Percentiles rank a stretch among this genome's conserved stretches.
These are phyloP conservation scores for Casuarina cunninghamiana DNA, from an alignment of 306 rosid genomes.

Conservation along the genomic window DNA sequence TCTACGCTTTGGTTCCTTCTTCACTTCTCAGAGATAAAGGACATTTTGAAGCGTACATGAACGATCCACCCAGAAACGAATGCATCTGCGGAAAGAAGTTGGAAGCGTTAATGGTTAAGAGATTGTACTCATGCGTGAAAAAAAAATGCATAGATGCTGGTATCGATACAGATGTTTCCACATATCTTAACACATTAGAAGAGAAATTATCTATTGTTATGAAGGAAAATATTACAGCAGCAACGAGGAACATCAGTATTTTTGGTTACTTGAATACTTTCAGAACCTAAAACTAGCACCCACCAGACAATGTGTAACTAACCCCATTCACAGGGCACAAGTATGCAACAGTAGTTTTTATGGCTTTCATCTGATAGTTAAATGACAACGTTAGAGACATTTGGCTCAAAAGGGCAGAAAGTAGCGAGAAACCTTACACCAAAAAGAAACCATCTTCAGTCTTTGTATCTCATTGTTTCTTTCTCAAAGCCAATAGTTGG, in stretches of 20 bases:
- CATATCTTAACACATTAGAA: no score
- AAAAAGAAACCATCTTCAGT: conserved; percentile 36
- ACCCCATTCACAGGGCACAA: no score
- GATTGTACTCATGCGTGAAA: not conserved
- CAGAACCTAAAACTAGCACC: no score
- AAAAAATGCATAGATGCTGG: not conserved
- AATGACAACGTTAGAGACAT: not conserved
- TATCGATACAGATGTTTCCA: no score
- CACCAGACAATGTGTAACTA: no score
- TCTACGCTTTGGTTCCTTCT: not conserved
- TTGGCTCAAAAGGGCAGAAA: not conserved
- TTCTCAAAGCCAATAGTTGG: conserved; percentile 80
- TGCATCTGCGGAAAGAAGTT: not conserved
- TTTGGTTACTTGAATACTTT: no score
- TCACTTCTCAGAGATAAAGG: not conserved
- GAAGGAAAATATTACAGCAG: no score
- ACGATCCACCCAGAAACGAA: not conserved
- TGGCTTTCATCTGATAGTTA: not conserved
- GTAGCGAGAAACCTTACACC: not conserved
- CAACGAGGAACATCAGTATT: no score
- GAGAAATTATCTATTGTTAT: no score
- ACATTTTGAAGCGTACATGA: not conserved
- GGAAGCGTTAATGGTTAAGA: not conserved
- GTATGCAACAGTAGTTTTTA: not conserved
- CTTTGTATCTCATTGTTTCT: conserved; percentile 71